Evolutionary conservation across 352 stramenopile genomes (phyloP), one percentile per base, ranked within the genome.

Genomic region (Pythium brachiatum): DNA sequence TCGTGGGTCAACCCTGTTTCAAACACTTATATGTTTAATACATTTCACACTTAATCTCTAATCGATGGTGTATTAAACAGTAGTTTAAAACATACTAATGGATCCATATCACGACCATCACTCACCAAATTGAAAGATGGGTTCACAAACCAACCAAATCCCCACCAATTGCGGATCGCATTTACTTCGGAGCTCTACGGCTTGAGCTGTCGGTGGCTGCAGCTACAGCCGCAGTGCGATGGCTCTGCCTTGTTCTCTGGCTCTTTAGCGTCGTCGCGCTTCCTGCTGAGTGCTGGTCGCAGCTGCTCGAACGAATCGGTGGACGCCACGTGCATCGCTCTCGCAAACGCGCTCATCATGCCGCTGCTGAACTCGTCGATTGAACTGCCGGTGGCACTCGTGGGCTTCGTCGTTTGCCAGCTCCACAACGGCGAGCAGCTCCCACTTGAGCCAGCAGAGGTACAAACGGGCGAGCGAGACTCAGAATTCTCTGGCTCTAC

Each of bases 81-180:
- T 41, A 46, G 26, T 43, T 21, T 59, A 41, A 58, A 53, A 65
- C 27, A 62, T 13, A 0, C 12, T 54, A 32, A 43, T 64, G 31
- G 3, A 57, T 36, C 13, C 23, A 13, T 12, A 11, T 18, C 8
- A 21, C 12, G 56, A 62, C 56, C 56, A 38, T 53, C 56, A 62
- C 44, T 62, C 56, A 62, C 44, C 39, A 50, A 39, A 44, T 51
- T 31, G 48, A 41, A 54, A 62, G 15, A 53, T 63, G 57, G 38
- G 41, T 51, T 53, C 44, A 63, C 15, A 60, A 18, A 23, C 3
- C 20, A 16, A 13, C 16, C 20, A 34, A 55, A 18, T 34, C 26
- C 29, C 29, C 29, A 34, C 29, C 29, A 34, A 34, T 34, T 34
- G 29, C 29, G 29, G 5, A 9, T 34, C 9, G 29, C 29, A 34